A percentile compares a stretch with the other conserved stretches of the same genome.
Conservation (phyloP, 805 yeast genomes). For the Suhomyces sp. region DNA sequence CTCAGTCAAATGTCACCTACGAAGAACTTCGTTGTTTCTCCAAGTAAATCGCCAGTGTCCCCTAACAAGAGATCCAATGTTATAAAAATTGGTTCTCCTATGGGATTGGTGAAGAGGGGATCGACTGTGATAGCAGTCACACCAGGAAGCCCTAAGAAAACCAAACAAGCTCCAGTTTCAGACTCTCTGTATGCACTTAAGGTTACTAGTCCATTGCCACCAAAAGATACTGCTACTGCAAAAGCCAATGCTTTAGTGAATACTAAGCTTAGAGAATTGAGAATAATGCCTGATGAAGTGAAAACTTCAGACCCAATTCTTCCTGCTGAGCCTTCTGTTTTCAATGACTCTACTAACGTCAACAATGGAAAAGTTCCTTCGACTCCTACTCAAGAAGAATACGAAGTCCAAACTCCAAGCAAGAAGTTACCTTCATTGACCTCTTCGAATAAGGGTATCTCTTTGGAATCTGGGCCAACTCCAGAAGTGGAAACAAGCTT, state of each 20-base stretch:
- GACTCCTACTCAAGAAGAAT: not conserved
- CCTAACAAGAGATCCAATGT: conserved; percentile 3
- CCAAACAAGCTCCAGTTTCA: not conserved
- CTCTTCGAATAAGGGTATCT: no score
- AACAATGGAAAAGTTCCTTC: no score
- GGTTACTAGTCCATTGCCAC: not conserved
- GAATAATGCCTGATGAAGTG: not conserved
- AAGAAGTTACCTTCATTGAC: not conserved
- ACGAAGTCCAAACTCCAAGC: not conserved
- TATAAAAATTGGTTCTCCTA: conserved; percentile 42
- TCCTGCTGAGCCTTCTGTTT: conserved; percentile 2
- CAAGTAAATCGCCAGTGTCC: conserved; percentile 8
- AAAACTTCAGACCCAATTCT: not conserved
- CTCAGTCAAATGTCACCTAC: conserved; percentile 15
- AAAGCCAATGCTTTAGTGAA: conserved; percentile 4
- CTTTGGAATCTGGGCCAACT: no score
- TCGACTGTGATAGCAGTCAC: conserved; percentile 26
- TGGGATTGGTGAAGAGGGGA: conserved; percentile 31
- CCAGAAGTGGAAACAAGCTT: no score
- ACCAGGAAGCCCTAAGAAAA: conserved; percentile 3
- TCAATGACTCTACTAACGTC: conserved; percentile 1
- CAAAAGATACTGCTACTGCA: no score
- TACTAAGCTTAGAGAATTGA: conserved; percentile 11
- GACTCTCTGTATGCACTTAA: conserved; percentile 11
- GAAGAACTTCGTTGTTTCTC: conserved; percentile 9